phyloP scores from a whole-genome alignment of 2,329 filamentous ascomycete genomes.

The Colletotrichum cereale region DNA sequence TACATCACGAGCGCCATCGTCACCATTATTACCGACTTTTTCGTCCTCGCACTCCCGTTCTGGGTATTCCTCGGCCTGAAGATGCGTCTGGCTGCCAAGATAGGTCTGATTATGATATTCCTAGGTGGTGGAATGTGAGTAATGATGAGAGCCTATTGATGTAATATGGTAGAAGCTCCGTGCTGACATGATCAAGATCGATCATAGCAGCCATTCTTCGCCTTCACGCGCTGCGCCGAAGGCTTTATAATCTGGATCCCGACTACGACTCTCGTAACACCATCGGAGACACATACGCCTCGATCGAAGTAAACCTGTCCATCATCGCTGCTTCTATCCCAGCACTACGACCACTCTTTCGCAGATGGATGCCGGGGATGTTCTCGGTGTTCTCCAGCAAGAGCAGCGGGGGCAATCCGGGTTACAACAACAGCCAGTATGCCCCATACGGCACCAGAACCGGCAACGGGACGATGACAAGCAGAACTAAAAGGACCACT shows the following conservation, averaged over 20 bases:
- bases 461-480: constrained; percentile 37
- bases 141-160: too few species aligned
- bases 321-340: constrained; percentile 54
- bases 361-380: constrained; percentile 42
- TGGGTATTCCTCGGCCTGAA: constrained; percentile 56
- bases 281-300: constrained; percentile 46
- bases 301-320: constrained; percentile 53
- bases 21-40: constrained; percentile 33
- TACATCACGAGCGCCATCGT: constrained; percentile 16
- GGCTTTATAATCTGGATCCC: constrained; percentile 18
- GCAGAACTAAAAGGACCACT: constrained; percentile 14
- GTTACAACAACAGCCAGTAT: constrained; percentile 38
- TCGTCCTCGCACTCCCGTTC: constrained; percentile 50
- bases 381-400: constrained; percentile 25
- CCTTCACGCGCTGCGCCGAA: constrained; percentile 19
- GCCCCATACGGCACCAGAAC: constrained; percentile 45
- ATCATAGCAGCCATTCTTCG: constrained; percentile 22
- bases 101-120: constrained; percentile 56
- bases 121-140: constrained; percentile 54
- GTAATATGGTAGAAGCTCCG: neutral
- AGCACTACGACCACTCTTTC: constrained; percentile 50
- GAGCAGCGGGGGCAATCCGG: constrained; percentile 6
- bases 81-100: constrained; percentile 53
- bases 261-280: constrained; percentile 15
- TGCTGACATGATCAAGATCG: neutral